These are phyloP conservation scores for Amoebophrya sp. DNA, from an alignment of 169 alveolate genomes.

Conservation along the genomic window DNA sequence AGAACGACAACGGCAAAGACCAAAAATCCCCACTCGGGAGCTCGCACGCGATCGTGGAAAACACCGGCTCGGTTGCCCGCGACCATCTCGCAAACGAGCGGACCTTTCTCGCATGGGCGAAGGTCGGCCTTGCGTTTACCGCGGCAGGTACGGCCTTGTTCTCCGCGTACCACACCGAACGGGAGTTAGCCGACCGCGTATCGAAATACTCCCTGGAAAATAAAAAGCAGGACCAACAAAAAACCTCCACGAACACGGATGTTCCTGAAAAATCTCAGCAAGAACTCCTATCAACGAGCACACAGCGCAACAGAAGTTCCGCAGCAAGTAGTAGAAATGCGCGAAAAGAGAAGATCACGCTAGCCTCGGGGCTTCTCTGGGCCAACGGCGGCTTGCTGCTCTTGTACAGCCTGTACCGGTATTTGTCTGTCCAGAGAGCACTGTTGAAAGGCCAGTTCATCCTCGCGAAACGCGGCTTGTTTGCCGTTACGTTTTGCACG, in stretches of 20 bases:
- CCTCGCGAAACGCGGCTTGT: neutral
- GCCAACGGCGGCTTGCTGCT: neutral
- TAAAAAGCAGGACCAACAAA: neutral
- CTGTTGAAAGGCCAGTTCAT: neutral
- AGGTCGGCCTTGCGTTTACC: constrained; percentile 17
- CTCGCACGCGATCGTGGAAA: neutral
- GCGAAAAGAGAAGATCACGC: neutral
- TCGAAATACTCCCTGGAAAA: neutral
- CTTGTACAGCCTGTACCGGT: neutral
- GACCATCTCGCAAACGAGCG: neutral
- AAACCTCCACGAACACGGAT: neutral
- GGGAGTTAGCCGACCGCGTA: neutral
- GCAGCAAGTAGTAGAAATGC: neutral
- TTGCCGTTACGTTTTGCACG: neutral
- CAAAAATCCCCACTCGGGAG: neutral
- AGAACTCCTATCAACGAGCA: neutral
- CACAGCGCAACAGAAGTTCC: neutral
- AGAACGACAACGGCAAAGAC: too few relatives aligned
- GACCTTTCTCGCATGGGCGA: constrained; percentile 5
- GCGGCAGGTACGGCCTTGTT: neutral
- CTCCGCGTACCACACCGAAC: neutral
- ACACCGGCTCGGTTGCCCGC: neutral
- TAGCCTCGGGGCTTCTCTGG: neutral
- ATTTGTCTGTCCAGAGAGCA: neutral
- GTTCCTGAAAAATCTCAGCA: neutral